Base-by-base conservation (phyloP, 257 asterid genomes). In the Coffea eugenioides region DNA sequence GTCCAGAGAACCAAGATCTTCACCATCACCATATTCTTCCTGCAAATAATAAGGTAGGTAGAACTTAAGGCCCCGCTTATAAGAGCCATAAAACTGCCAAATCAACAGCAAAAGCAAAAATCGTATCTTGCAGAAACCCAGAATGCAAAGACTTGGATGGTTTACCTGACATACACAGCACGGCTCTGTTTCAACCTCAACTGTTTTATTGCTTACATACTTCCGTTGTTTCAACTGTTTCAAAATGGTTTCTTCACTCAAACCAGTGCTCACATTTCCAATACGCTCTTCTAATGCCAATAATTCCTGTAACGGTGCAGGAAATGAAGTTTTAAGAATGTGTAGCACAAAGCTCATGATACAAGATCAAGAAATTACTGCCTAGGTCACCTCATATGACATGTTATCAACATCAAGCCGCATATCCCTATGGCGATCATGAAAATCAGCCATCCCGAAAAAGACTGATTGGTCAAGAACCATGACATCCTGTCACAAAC, bases 361-460 rank as follows among this genome's bases (percentile, higher is more conserved):
- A 43, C 2, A 68, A 5, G 6, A 61, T 76, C 48, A 23, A 21
- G 69, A 34, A 25, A 11, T 36, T 45, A 27, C 45, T 7, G 25
- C 59, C 5, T 25, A 13, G 52, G 67, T 61, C 62, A 85, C 91
- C 89, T 88, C 91, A 56, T 88, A 88, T 25, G 91, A 88, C 91
- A 88, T 88, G 80, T 88, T 83, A 82, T 88, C 91, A 48, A 88
- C 87, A 71, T 88, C 91, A 3, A 88, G 88, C 43, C 91, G 91
- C 91, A 88, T 88, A 84, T 88, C 91, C 74, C 89, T 80, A 79
- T 88, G 91, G 69, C 81, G 86, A 80, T 88, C 91, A 69, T 81
- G 81, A 49, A 83, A 57, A 75, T 85, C 88, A 31, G 83, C 80
- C 86, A 83, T 85, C 75, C 91, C 89, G 20, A 85, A 82, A 59